These are phyloP conservation scores for Dioscorea cayenensis DNA, from an alignment of 116 monocot species.

Conservation along the genomic window DNA sequence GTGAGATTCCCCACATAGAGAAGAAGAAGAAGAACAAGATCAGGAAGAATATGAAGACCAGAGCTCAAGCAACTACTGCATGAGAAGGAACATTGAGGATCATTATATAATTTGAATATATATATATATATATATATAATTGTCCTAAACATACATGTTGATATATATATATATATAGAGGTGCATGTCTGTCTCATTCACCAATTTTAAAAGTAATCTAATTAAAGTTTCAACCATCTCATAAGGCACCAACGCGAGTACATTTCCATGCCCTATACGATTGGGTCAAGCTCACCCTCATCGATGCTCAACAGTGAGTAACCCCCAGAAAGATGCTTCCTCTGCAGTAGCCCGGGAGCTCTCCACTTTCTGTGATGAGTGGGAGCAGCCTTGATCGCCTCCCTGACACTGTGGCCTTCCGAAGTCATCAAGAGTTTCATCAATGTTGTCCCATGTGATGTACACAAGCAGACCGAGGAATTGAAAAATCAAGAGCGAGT, in stretches of 20 bases:
- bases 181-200: no score
- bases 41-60: no score
- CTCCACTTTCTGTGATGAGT: constrained; percentile 82
- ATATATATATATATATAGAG: no score
- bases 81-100: no score
- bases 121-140: no score
- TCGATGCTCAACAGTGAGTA: constrained; percentile 47
- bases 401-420: constrained; percentile 81
- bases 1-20: no score
- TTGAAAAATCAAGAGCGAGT: constrained; percentile 70
- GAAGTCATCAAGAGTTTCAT: constrained; percentile 89
- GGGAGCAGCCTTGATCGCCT: constrained; percentile 98
- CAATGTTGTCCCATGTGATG: constrained; percentile 75
- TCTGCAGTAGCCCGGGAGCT: constrained; percentile 64
- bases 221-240: constrained; percentile 78
- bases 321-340: constrained; percentile 40
- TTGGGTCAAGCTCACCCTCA: constrained; percentile 84
- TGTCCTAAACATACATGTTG: no score
- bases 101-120: no score
- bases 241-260: constrained; percentile 83
- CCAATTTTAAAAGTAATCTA: constrained; percentile 77
- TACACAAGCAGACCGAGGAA: constrained; percentile 85
- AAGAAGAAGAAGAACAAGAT: no score
- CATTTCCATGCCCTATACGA: constrained; percentile 48
- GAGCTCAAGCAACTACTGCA: no score